These are phyloP conservation scores for Glaciozyma martinii DNA, from an alignment of 768 basidiomycete genomes.

Conservation along the genomic window DNA sequence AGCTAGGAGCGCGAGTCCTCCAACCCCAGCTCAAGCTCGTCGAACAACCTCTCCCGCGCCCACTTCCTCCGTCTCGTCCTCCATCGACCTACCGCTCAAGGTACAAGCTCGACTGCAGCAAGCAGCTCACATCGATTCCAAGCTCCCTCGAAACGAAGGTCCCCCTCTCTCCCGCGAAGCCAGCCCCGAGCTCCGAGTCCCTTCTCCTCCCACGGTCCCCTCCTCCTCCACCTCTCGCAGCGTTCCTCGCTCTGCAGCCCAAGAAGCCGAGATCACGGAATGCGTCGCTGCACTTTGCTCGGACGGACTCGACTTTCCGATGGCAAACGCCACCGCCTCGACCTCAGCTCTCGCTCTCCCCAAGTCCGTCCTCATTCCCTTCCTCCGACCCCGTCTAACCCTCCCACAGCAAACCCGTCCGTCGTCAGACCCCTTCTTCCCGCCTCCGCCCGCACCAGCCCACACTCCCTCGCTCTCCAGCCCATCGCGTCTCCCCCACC, in stretches of 20 bases:
- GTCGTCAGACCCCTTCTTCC: background rate
- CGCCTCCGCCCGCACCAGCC: no score
- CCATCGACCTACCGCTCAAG: no score
- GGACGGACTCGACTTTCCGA: no score
- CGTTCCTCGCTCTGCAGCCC: no score
- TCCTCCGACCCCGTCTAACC: background rate
- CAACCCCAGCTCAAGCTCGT: background rate
- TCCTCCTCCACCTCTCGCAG: no score
- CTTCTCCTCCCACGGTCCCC: no score
- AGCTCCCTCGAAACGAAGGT: background rate
- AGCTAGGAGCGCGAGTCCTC: background rate
- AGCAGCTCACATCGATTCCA: background rate
- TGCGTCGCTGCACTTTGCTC: no score
- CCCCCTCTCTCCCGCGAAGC: no score
- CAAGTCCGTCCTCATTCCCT: background rate
- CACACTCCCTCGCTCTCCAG: no score
- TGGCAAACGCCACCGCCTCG: background rate
- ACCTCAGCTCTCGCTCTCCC: background rate
- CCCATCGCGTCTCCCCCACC: background rate
- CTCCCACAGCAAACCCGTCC: background rate
- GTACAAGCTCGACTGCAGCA: background rate
- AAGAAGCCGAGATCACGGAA: no score
- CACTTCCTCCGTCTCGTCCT: background rate
- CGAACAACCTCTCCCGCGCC: background rate
- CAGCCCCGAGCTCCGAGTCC: no score